Evolutionary conservation across 306 rosid genomes (phyloP), one percentile per base, ranked within the genome.

Genomic region (Acacia acuminata): DNA sequence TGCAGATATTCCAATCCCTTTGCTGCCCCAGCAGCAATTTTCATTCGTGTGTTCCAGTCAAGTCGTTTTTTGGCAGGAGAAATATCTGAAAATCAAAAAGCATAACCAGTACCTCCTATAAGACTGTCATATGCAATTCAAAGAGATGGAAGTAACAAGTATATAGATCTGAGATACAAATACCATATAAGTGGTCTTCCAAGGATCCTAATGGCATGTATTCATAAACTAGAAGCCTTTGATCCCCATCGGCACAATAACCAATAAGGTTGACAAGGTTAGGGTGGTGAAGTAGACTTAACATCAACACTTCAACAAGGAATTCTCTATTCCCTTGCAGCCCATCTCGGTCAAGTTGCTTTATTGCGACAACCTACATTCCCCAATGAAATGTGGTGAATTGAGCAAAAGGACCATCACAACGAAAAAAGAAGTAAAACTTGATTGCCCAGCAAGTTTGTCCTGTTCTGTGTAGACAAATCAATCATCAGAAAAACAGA

Each of bases 191-290:
- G 88, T 96, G 99, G 79, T 92, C 98, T 81, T 93, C 98, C 89
- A 95, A 89, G 77, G 96, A 91, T 83, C 99, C 99, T 68, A 95
- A 84, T 27, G 97, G 83, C 99, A 95, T 95, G 79, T 84, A 93
- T 84, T 95, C 97, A 85, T 95, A 95, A 85, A 95, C 92, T 66
- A 95, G 90, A 82, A 95, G 98, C 94, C 99, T 92, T 83, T 93
- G 99, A 89, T 93, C 98, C 80, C 98, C 99, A 82, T 93, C 99
- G 81, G 94, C 98, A 83, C 99, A 95, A 84, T 95, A 95, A 75
- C 99, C 99, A 71, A 89, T 91, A 36, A 95, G 92, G 83, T 93
- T 93, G 81, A 93, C 99, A 71, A 95, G 97, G 88, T 95, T 93
- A 60, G 93, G 88, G 85, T 95, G 99, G 86, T 95, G 99, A 84